A percentile compares a stretch with the other conserved stretches of the same genome.
Evolutionary conservation across 1,284 basidiomycete genomes (phyloP).

Genomic region (Psilocybe mexicana): DNA sequence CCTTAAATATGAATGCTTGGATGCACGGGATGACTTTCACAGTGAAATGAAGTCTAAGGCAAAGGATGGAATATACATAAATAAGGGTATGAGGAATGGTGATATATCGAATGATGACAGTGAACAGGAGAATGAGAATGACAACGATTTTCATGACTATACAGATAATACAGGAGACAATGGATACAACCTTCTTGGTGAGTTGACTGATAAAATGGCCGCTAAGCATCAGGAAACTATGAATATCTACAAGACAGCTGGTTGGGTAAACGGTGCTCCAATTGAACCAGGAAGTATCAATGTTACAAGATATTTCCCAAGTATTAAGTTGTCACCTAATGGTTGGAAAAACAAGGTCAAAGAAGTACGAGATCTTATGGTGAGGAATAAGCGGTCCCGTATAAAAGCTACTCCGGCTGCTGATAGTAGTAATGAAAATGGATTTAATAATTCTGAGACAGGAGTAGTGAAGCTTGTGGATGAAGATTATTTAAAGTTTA

Average conservation of each 20-base stretch:
- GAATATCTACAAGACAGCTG: not conserved
- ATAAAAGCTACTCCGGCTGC: too few relatives aligned
- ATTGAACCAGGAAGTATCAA: too few relatives aligned
- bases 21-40: constrained; percentile 24
- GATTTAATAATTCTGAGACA: too few relatives aligned
- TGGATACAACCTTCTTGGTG: not conserved
- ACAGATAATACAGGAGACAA: not conserved
- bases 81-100: not conserved
- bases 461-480: not conserved
- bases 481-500: not conserved
- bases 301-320: too few relatives aligned
- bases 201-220: not conserved
- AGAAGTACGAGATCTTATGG: too few relatives aligned
- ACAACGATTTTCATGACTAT: not conserved
- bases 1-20: constrained; percentile 26
- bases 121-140: not conserved
- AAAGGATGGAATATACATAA: not conserved
- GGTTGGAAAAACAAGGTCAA: too few relatives aligned
- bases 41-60: not conserved
- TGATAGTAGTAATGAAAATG: too few relatives aligned
- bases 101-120: not conserved
- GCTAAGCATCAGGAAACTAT: not conserved
- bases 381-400: too few relatives aligned
- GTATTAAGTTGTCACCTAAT: too few relatives aligned
- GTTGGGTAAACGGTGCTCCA: not conserved